phyloP scores from a whole-genome alignment of 257 asterid genomes.

The Solanum tarapatanum region DNA sequence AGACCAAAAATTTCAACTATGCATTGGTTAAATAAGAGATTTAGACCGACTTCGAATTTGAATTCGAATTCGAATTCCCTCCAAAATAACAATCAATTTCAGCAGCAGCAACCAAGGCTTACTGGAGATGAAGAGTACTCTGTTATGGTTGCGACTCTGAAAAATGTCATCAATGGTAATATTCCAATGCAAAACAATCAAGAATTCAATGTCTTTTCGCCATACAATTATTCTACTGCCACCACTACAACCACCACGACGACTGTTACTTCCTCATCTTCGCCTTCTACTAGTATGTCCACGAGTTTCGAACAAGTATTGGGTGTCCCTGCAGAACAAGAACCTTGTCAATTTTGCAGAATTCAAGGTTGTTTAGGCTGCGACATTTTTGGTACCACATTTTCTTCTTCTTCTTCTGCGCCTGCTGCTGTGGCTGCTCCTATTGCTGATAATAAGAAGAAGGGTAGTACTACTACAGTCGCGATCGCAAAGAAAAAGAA shows the following conservation, averaged over 20 bases:
- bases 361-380: conserved; percentile 70
- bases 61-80: background rate
- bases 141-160: conserved; percentile 53
- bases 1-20: conserved; percentile 9
- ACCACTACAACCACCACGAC: background rate
- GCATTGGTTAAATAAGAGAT: conserved; percentile 45
- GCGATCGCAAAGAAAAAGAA: conserved; percentile 24
- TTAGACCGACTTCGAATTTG: conserved; percentile 2
- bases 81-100: background rate
- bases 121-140: conserved; percentile 49
- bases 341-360: conserved; percentile 45
- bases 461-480: background rate
- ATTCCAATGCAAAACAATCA: background rate
- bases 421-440: background rate
- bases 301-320: conserved; percentile 6
- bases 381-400: conserved; percentile 27
- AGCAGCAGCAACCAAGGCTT: conserved; percentile 1
- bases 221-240: background rate
- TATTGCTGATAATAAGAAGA: conserved; percentile 3
- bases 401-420: background rate
- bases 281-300: background rate
- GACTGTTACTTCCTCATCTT: background rate
- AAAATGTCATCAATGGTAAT: conserved; percentile 40
- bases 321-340: conserved; percentile 25
- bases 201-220: background rate